Evolutionary conservation across 176 grass and related monocot species (phyloP).

Genomic region (Aegilops umbellulata): DNA sequence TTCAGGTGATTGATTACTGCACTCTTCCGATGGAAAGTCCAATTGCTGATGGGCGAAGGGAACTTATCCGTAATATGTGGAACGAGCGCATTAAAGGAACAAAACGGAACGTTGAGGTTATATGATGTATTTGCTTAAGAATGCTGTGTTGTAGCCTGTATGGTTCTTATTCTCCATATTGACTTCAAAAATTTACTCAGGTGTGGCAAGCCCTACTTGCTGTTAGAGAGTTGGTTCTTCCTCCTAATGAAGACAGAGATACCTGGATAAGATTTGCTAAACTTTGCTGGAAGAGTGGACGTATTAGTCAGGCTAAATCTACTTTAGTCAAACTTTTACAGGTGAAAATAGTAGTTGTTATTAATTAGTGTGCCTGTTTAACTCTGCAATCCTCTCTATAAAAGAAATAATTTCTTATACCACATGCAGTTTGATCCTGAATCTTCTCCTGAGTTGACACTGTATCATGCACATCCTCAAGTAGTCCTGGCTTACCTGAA

Average conservation of each 20-base stretch:
- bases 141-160: neutral
- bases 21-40: slow-evolving; percentile 73
- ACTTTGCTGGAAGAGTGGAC: slow-evolving; percentile 96
- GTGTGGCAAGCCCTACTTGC: slow-evolving; percentile 94
- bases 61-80: slow-evolving; percentile 99
- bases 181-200: slow-evolving; percentile 38
- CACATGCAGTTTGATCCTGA: slow-evolving; percentile 86
- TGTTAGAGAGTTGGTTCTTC: slow-evolving; percentile 97
- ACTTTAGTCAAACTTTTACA: slow-evolving; percentile 96
- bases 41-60: slow-evolving; percentile 81
- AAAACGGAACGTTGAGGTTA: slow-evolving; percentile 96
- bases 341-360: slow-evolving; percentile 32
- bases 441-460: slow-evolving; percentile 63
- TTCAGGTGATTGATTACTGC: slow-evolving; percentile 96
- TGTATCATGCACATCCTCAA: slow-evolving; percentile 83
- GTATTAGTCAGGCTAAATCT: slow-evolving; percentile 92
- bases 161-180: slow-evolving; percentile 20
- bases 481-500: slow-evolving; percentile 88
- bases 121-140: slow-evolving; percentile 33
- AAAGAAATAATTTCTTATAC: slow-evolving; percentile 7
- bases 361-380: neutral
- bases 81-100: slow-evolving; percentile 95
- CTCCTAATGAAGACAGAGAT: slow-evolving; percentile 93
- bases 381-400: neutral
- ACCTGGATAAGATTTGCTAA: slow-evolving; percentile 98